phyloP scores from a whole-genome alignment of 2,329 filamentous ascomycete genomes.

The Akanthomyces muscarius region DNA sequence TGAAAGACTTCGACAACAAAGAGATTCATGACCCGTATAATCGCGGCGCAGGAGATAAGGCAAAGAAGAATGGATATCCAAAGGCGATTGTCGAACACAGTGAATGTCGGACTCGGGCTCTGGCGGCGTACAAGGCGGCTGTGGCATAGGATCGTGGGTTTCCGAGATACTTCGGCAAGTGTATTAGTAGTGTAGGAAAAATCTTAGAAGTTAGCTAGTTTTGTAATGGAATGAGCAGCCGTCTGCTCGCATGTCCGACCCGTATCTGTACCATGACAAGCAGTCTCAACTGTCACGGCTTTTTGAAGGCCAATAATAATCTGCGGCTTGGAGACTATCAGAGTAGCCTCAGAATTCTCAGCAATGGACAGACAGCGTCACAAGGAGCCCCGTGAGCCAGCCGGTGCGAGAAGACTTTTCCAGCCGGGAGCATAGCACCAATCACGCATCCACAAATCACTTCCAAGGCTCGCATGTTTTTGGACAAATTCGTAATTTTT shows the following conservation, averaged over 20 bases:
- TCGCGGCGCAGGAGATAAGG: conserved; percentile 54
- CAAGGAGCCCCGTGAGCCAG: conserved; percentile 24
- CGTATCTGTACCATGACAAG: conserved; percentile 63
- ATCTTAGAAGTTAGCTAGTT: background rate
- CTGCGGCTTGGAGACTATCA: conserved; percentile 57
- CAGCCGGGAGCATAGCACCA: conserved; percentile 42
- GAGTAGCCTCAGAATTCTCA: conserved; percentile 54
- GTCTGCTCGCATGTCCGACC: conserved; percentile 47
- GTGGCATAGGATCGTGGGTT: background rate
- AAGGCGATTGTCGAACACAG: conserved; percentile 72
- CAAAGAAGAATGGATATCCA: conserved; percentile 68
- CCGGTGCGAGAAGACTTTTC: conserved; percentile 52
- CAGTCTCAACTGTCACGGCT: conserved; percentile 53
- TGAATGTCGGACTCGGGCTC: conserved; percentile 59
- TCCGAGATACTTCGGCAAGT: background rate
- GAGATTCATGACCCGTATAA: conserved; percentile 79
- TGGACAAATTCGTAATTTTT: conserved; percentile 29
- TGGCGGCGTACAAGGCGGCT: conserved; percentile 64
- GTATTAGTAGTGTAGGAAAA: background rate
- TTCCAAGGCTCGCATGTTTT: conserved; percentile 22
- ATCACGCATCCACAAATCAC: conserved; percentile 24
- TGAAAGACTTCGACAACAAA: conserved; percentile 58
- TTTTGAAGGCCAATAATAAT: conserved; percentile 55
- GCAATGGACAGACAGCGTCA: conserved; percentile 34
- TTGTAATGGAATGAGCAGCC: conserved; percentile 6